These are phyloP conservation scores for Piedraia hortae DNA, from an alignment of 2,329 filamentous ascomycete species.

Conservation along the genomic window DNA sequence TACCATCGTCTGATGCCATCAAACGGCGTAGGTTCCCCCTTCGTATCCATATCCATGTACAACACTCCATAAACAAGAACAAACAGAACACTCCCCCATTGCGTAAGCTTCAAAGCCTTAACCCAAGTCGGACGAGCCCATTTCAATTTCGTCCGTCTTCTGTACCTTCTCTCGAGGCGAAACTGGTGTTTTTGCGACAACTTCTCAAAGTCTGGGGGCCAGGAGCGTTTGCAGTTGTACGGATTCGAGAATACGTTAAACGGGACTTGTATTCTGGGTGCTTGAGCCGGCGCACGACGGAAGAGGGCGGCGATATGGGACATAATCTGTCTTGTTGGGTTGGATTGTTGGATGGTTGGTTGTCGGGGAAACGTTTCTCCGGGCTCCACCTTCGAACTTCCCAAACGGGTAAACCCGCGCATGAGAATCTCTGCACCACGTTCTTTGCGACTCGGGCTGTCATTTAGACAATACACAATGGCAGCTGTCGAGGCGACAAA, in stretches of 20 bases:
- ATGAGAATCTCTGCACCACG: too few relatives aligned
- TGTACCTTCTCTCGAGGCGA: conserved; percentile 51
- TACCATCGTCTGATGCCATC: conserved; percentile 18
- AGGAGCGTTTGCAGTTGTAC: conserved; percentile 40
- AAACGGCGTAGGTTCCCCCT: conserved; percentile 20
- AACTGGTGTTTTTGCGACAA: conserved; percentile 48
- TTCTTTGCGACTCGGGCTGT: conserved; percentile 2
- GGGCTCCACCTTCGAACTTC: too few relatives aligned
- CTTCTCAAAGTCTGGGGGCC: conserved; percentile 50
- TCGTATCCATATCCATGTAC: conserved; percentile 25
- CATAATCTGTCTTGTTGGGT: too few relatives aligned
- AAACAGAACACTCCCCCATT: conserved; percentile 30
- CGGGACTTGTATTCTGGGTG: conserved; percentile 5
- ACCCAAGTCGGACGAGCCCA: conserved; percentile 35
- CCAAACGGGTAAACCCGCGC: too few relatives aligned
- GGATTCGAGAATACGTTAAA: conserved; percentile 24
- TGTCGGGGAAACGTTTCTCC: too few relatives aligned
- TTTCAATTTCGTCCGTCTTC: conserved; percentile 36
- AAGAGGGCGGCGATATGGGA: neutral
- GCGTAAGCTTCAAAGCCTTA: conserved; percentile 35
- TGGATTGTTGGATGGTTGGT: too few relatives aligned
- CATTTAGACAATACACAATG: too few relatives aligned
- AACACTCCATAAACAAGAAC: conserved; percentile 29
- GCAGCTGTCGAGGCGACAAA: conserved; percentile 24
- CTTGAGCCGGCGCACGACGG: neutral